phyloP scores from a whole-genome alignment of 148 eudicot genomes.

The Rhododendron henanense region DNA sequence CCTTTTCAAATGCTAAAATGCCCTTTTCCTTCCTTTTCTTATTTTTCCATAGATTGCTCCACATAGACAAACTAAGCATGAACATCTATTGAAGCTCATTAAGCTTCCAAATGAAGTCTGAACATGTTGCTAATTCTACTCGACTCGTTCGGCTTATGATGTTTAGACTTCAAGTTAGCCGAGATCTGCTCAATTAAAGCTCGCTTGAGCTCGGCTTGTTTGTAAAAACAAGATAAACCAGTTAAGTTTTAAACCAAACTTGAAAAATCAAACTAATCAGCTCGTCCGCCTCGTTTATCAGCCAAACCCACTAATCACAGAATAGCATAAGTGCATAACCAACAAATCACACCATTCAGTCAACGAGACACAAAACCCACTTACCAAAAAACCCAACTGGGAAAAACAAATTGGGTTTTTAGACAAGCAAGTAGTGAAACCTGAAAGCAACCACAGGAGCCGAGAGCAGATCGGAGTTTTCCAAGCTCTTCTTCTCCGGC shows the following conservation, averaged over 20 bases:
- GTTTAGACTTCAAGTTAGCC: too few species aligned
- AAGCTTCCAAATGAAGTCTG: not conserved
- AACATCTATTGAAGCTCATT: not conserved
- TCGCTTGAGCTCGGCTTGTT: not conserved
- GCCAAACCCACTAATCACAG: not conserved
- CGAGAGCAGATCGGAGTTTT: slow-evolving; percentile 44
- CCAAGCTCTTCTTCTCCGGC: slow-evolving; percentile 23
- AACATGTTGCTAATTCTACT: not conserved
- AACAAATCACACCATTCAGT: not conserved
- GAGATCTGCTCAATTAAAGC: not conserved
- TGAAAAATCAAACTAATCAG: not conserved
- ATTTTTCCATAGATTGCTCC: not conserved
- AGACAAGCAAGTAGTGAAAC: slow-evolving; percentile 11
- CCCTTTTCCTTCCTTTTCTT: not conserved
- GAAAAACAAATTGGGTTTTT: not conserved
- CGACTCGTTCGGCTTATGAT: not conserved
- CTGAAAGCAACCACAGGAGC: slow-evolving; percentile 56
- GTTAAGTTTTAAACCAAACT: not conserved
- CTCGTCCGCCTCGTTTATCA: not conserved
- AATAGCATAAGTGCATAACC: not conserved
- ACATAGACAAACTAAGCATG: not conserved
- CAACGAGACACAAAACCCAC: not conserved
- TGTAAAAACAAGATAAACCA: not conserved
- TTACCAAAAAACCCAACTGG: too few species aligned
- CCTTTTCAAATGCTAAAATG: not conserved